These are phyloP conservation scores for Phaeotremella skinneri DNA, from an alignment of 768 basidiomycete species.

Conservation along the genomic window DNA sequence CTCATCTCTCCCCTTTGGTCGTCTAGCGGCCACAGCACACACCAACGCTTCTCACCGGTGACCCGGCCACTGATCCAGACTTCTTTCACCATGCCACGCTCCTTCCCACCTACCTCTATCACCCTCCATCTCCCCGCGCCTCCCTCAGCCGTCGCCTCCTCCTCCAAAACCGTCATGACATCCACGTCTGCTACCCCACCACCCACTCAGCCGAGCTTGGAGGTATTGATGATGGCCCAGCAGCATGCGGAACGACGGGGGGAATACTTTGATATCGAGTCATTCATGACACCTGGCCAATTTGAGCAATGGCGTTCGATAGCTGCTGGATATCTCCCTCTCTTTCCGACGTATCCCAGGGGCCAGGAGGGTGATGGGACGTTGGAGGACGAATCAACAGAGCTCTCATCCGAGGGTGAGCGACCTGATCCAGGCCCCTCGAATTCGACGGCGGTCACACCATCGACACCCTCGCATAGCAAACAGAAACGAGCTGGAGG, in stretches of 20 bases:
- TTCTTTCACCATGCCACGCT: conserved; percentile 7
- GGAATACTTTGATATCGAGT: conserved; percentile 32
- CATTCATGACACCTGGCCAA: conserved; percentile 31
- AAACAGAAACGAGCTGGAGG: not conserved
- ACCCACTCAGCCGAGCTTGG: conserved; percentile 12
- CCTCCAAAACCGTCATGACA: not conserved
- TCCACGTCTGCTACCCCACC: not conserved
- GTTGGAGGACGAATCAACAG: too few species aligned
- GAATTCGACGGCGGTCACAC: too few species aligned
- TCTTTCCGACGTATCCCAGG: too few species aligned
- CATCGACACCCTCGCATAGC: too few species aligned
- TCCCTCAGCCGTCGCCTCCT: not conserved
- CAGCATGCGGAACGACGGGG: conserved; percentile 26
- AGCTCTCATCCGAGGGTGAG: too few species aligned
- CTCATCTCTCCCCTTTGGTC: too few species aligned
- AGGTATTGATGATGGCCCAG: conserved; percentile 29
- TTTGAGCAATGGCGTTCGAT: conserved; percentile 28
- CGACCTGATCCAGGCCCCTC: too few species aligned
- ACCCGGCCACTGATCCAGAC: too few species aligned
- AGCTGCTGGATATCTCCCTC: too few species aligned
- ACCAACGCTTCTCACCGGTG: too few species aligned
- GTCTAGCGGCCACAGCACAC: too few species aligned
- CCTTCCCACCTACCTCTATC: conserved; percentile 2
- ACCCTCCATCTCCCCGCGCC: conserved; percentile 6
- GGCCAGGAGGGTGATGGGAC: too few species aligned